Conservation (phyloP, 495 filamentous ascomycete genomes). For the Parachaetomium inaequale region DNA sequence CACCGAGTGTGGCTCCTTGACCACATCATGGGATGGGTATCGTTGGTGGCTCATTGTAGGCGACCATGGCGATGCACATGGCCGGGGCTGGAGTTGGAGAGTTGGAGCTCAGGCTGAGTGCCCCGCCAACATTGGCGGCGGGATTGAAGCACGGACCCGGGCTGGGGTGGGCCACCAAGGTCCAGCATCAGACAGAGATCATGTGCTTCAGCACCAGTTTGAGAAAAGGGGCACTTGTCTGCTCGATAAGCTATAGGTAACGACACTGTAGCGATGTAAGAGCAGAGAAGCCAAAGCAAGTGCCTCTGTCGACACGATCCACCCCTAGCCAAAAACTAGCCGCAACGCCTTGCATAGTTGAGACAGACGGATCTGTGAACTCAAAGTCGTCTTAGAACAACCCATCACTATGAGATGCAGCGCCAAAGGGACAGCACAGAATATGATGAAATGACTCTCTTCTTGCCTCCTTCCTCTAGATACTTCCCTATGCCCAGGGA, state of each 20-base stretch:
- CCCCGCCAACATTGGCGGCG: background rate
- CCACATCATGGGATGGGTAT: slow-evolving; percentile 52
- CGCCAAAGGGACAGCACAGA: background rate
- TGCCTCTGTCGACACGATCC: no score
- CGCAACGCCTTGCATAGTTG: background rate
- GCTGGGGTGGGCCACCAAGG: no score
- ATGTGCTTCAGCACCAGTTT: background rate
- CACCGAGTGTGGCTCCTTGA: slow-evolving; percentile 77
- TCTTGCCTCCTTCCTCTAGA: background rate
- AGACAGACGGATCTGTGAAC: background rate
- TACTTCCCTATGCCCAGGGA: background rate
- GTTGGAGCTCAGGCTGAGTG: background rate
- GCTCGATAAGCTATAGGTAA: no score
- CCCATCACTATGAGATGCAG: background rate
- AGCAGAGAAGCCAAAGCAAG: no score
- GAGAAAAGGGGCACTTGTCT: no score
- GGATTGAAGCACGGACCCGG: no score
- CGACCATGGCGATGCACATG: background rate
- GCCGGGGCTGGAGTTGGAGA: background rate
- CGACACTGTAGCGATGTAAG: no score
- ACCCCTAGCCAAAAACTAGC: no score
- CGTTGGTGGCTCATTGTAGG: slow-evolving; percentile 50
- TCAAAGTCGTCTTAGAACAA: background rate
- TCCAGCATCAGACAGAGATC: no score
- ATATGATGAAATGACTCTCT: background rate